Conservation (phyloP, 306 rosid genomes). For the Oemleria cerasiformis region DNA sequence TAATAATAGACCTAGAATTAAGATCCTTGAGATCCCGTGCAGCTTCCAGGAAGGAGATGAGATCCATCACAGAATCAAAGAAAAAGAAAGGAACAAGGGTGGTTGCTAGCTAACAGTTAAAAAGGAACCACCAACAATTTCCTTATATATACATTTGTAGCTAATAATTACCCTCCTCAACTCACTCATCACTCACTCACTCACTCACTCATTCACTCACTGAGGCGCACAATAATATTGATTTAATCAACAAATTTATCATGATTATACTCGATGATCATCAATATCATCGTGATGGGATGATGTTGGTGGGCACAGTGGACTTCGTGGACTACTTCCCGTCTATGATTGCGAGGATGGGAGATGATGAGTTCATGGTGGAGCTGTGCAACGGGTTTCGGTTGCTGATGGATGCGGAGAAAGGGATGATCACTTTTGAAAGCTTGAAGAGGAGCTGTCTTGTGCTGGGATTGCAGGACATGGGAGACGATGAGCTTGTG, state of each 20-base stretch:
- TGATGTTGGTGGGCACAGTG: not conserved
- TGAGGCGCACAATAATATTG: not conserved
- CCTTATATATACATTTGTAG: not conserved
- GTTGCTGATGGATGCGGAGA: conserved; percentile 60
- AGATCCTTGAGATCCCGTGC: conserved; percentile 20
- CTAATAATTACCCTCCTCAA: not conserved
- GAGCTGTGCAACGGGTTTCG: conserved; percentile 62
- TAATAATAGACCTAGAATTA: not conserved
- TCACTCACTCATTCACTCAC: not conserved
- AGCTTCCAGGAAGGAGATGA: conserved; percentile 54
- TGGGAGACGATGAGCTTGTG: conserved; percentile 52
- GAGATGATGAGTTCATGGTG: conserved; percentile 50
- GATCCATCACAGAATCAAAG: conserved; percentile 2
- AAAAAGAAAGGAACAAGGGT: conserved; percentile 14
- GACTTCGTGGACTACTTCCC: conserved; percentile 69
- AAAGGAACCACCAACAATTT: not conserved
- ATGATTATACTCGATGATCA: not conserved
- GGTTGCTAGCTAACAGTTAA: conserved; percentile 1
- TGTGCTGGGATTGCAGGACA: conserved; percentile 44
- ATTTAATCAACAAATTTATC: not conserved
- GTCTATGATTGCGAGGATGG: conserved; percentile 52
- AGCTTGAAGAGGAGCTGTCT: conserved; percentile 55
- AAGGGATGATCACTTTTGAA: conserved; percentile 66
- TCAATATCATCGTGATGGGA: not conserved
- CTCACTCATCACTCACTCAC: not conserved